Base-by-base conservation (phyloP, 1,284 basidiomycete species). In the Kwoniella shivajii region DNA sequence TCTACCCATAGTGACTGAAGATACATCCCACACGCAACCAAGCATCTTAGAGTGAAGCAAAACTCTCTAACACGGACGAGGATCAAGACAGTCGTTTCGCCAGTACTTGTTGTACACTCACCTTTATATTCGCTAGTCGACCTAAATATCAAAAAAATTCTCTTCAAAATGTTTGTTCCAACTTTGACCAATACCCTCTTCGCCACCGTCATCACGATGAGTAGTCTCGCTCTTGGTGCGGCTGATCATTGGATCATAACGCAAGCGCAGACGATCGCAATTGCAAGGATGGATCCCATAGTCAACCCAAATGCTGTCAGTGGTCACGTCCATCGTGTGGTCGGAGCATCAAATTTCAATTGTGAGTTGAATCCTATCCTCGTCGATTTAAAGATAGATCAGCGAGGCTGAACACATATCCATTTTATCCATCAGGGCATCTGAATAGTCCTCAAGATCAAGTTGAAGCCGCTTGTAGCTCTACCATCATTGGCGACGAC, bases 231-330 rank as follows among this genome's bases (percentile, higher is more conserved):
- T 9, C 38, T 52, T 16, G 61, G 41, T 33, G 62, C 42, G 5
- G 22, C 56, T 2, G 70, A 70, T 38, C 65, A 67, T 48, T 72
- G 66, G 45, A 65, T 74, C 64, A 54, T 73, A 49, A 66, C 66
- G 26, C 39, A 65, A n/a, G 44, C 61, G 11, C 56, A 68, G 7
- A 57, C 68, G 0, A 55, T 80, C 45, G 67, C 67, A 24, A 59
- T 73, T 13, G 63, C 69, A 1, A 66, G 79, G 13, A 60, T 79
- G 46, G 80, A 81, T 57, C 76, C 80, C 1, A 79, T 80, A 60
- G 71, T 80, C 57, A 65, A 66, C 29, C 75, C 76, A 3, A 72
- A 70, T 20, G 57, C 18, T 4, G 54, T 76, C 22, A 69, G 72
- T 3, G 56, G 57, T 1, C 80, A 81, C 57, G 66, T 73, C 0